A percentile compares a stretch with the other conserved stretches of the same genome.
These are phyloP conservation scores for Calvatia gigantea DNA, from an alignment of 768 basidiomycete species.

Conservation along the genomic window DNA sequence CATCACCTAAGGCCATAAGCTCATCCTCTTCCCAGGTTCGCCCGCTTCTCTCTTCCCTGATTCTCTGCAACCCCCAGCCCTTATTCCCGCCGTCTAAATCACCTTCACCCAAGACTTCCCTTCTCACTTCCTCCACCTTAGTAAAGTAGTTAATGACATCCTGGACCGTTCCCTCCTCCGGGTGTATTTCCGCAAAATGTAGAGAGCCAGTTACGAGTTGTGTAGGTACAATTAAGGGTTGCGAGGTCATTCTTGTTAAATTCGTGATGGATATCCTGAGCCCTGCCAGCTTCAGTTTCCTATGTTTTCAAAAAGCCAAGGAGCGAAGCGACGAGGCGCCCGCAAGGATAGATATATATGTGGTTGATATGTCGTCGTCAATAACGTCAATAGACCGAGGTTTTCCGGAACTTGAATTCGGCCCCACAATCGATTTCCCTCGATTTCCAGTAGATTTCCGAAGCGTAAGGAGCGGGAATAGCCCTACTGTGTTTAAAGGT, in stretches of 20 bases:
- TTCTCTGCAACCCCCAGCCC: slow-evolving; percentile 69
- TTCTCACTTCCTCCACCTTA: slow-evolving; percentile 42
- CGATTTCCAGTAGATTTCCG: background rate
- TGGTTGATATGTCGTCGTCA: background rate
- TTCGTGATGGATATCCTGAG: background rate
- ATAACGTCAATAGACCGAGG: background rate
- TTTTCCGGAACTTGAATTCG: background rate
- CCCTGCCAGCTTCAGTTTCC: background rate
- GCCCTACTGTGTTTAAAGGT: background rate
- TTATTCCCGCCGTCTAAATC: slow-evolving; percentile 45
- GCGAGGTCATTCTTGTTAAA: slow-evolving; percentile 15
- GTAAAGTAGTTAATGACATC: slow-evolving; percentile 57
- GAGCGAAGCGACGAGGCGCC: background rate
- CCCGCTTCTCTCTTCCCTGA: slow-evolving; percentile 56
- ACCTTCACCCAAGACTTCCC: slow-evolving; percentile 44
- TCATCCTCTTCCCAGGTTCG: slow-evolving; percentile 71
- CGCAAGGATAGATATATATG: background rate
- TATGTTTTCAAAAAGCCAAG: background rate
- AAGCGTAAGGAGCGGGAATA: background rate
- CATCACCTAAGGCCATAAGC: slow-evolving; percentile 59
- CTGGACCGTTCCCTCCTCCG: slow-evolving; percentile 47
- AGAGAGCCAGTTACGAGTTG: slow-evolving; percentile 55
- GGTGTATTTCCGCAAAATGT: slow-evolving; percentile 56
- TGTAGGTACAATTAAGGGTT: slow-evolving; percentile 49
- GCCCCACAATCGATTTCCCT: background rate